These are phyloP conservation scores for Fusarium sp. DNA, from an alignment of 2,329 filamentous ascomycete genomes.

Conservation along the genomic window DNA sequence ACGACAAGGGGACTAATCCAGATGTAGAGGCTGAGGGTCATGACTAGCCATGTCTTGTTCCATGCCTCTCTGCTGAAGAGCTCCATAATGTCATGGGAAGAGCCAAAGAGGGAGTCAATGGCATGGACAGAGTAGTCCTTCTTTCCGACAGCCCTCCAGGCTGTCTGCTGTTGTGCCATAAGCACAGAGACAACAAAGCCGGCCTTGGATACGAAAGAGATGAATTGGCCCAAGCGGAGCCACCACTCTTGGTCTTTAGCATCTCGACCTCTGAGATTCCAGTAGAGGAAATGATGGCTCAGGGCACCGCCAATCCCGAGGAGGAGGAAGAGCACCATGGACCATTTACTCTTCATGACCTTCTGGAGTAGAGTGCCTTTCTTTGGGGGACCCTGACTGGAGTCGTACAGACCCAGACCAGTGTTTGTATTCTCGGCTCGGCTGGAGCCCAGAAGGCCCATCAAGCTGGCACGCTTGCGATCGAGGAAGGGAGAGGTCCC, in stretches of 20 bases:
- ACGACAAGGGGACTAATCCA: slow-evolving; percentile 36
- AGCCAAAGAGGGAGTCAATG: slow-evolving; percentile 33
- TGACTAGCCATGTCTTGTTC: slow-evolving; percentile 36
- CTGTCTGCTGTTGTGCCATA: slow-evolving; percentile 30
- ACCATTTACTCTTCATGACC: background rate
- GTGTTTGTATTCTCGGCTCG: background rate
- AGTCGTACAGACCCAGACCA: background rate
- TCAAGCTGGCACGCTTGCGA: background rate
- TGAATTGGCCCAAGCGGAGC: slow-evolving; percentile 17
- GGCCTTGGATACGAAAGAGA: slow-evolving; percentile 27
- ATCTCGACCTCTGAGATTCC: background rate
- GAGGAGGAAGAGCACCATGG: background rate
- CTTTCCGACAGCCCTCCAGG: slow-evolving; percentile 24
- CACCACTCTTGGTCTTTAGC: background rate
- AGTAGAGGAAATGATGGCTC: background rate
- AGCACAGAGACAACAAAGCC: slow-evolving; percentile 19
- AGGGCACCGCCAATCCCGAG: background rate
- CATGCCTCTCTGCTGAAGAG: slow-evolving; percentile 37
- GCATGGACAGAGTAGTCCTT: slow-evolving; percentile 23
- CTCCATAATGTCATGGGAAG: slow-evolving; percentile 23
- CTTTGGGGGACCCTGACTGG: background rate
- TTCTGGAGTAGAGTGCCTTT: background rate
- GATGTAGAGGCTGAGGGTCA: slow-evolving; percentile 38
- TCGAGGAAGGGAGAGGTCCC: background rate
- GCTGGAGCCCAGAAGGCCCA: background rate